Evolutionary conservation across 805 yeast genomes (phyloP), one percentile per base, ranked within the genome.

Genomic region (Cyberlindnera maclurae): DNA sequence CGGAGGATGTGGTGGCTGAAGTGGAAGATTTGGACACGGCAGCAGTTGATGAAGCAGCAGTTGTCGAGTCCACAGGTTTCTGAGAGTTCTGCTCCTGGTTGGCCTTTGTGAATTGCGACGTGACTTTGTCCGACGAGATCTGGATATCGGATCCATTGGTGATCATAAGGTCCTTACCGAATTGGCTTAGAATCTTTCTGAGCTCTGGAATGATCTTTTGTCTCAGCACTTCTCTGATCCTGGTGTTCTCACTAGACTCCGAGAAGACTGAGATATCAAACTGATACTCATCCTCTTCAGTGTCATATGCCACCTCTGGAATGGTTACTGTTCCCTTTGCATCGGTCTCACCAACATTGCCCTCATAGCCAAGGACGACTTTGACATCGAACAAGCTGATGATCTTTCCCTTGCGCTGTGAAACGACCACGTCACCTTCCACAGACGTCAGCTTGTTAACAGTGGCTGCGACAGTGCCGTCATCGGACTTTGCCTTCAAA

Each of bases 341-440:
- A 6, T 58, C 62, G 3, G 62, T 64, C 10, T 56, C 66, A 9
- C 59, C 64, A 22, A 60, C 62, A 10, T 52, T 50, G 5, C 89
- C 87, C 7, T 55, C 59, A 51, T 79, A 75, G n/a, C 67, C 68
- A 41, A 89, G 57, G 2, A 73, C 77, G 35, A 89, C 44, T 44
- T 78, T 73, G 57, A 93, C 66, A 54, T 93, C 98, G 60, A 87
- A 93, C 42, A 93, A 64, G 4, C 95, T 83, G 51, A 93, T 89
- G 18, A 90, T 94, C 60, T 90, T 89, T 12, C 99, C 98, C 62
- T 93, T 93, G 52, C 98, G 78, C 66, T 93, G 98, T 50, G 87
- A 82, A 24, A 93, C 97, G 57, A 89, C 98, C 47, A 89, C 95
- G 53, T 93, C 99, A 38, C 99, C 99, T 52, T 85, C 95, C 15